Evolutionary conservation across 169 alveolate species (phyloP).

Genomic region (Cryptosporidium tyzzeri): DNA sequence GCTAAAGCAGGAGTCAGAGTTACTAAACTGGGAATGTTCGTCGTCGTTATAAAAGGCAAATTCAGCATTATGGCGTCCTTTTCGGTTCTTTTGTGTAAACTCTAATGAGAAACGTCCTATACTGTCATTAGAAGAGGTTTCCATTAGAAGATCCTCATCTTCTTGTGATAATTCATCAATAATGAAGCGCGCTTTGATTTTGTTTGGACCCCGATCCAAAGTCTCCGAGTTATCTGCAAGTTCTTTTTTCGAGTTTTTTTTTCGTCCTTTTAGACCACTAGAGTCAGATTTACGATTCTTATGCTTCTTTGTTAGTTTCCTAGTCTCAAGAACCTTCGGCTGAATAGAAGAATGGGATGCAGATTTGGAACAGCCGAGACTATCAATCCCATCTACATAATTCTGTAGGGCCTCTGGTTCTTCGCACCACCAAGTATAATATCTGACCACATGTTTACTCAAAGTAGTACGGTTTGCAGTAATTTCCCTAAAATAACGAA

Average conservation of each 20-base stretch:
- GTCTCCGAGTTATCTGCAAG: not conserved
- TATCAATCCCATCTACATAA: constrained; percentile 81
- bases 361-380: constrained; percentile 82
- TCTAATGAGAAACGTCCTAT: constrained; percentile 28
- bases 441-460: constrained; percentile 91
- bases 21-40: not conserved
- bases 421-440: constrained; percentile 94
- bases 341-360: constrained; percentile 72
- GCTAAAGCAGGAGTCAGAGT: constrained; percentile 43
- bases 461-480: constrained; percentile 89
- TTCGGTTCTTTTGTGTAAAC: not conserved
- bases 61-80: not conserved
- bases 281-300: not conserved
- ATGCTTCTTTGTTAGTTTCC: not conserved
- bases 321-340: constrained; percentile 34
- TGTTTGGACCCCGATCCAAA: not conserved
- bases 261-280: not conserved
- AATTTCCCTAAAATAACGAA: constrained; percentile 89
- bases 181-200: not conserved
- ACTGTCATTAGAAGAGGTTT: constrained; percentile 22
- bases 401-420: constrained; percentile 89
- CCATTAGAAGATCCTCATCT: not conserved
- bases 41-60: not conserved
- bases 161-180: not conserved
- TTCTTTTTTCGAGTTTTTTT: not conserved